Base-by-base conservation (phyloP, 73 alveolate species). In the Loxodes magnus region DNA sequence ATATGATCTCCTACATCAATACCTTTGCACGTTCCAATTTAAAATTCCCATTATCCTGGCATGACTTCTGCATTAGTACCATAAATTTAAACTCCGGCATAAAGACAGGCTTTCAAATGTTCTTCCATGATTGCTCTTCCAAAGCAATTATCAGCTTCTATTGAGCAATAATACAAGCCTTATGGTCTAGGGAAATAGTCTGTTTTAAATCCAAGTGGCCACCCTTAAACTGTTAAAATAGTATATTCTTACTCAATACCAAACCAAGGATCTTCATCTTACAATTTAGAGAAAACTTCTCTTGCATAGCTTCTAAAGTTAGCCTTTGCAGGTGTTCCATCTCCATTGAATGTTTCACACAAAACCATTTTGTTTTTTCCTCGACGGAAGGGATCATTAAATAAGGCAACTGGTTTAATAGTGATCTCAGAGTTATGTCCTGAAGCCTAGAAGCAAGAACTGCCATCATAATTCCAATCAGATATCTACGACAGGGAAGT, bases 401-500 rank as follows among this genome's bases (percentile, higher is more conserved):
- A 87, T 60, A 74, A 43, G 12, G 83, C 79, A 29, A 67, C 87
- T 0, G 97, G 97, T 74, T 87, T 83, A 15, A 87, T 57, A 36
- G 72, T 77, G 33, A 88, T 82, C 61, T 88, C 97, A 34, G 95
- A 83, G 64, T 72, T 56, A 48, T 71, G 81, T 38, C 95, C 90
- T 4, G 60, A 69, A 5, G 97, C 97, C 65, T 88, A 82, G 31
- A 75, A 62, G 37, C 91, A 68, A 15, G 96, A 84, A 30, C 91
- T 70, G 31, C 97, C 97, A 54, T 88, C 97, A 63, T 82, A 88
- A 44, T 89, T 88, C 96, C 97, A 88, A 54, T 81, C 94, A 35
- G 89, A 87, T 41, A 84, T 46, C 39, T 84, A 90, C n/a, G 36
- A 64, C 34, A 88, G 33, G 30, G 33, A 12, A n/a, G 9, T 16